These are phyloP conservation scores for Globisporangium cylindrosporum DNA, from an alignment of 352 stramenopile species.

Conservation along the genomic window DNA sequence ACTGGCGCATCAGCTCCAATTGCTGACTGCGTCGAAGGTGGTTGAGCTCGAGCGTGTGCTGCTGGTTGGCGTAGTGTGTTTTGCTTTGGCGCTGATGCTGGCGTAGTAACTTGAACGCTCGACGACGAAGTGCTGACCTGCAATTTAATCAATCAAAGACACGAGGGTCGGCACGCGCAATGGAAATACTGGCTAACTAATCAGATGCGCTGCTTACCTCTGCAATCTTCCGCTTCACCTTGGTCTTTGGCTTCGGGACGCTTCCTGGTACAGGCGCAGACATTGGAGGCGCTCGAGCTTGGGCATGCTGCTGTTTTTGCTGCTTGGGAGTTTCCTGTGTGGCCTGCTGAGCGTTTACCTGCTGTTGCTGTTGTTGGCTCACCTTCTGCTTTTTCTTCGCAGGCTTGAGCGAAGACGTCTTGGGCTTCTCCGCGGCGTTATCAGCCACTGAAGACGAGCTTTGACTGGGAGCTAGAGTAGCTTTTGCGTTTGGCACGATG, in stretches of 20 bases:
- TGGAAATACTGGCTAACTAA: no score
- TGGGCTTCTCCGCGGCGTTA: background rate
- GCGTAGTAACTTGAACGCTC: background rate
- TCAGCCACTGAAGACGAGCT: background rate
- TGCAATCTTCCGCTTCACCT: constrained; percentile 2
- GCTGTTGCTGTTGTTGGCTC: background rate
- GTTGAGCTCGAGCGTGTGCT: background rate
- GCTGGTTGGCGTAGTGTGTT: background rate
- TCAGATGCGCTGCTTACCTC: background rate
- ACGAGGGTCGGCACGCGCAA: background rate
- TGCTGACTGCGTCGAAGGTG: background rate
- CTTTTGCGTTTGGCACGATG: background rate
- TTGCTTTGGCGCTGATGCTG: background rate
- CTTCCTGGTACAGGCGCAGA: background rate
- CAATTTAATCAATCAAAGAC: background rate
- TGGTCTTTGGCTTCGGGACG: constrained; percentile 1
- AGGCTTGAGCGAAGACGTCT: constrained; percentile 4
- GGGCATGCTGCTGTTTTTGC: background rate
- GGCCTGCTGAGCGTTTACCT: background rate
- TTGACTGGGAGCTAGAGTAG: background rate
- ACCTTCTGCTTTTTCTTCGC: constrained; percentile 8
- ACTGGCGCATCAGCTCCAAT: background rate
- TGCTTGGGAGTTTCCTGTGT: background rate
- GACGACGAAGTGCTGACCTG: background rate
- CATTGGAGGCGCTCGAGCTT: background rate